phyloP scores from a whole-genome alignment of 2,329 filamentous ascomycete species.

The Ceratocystis ficicola region DNA sequence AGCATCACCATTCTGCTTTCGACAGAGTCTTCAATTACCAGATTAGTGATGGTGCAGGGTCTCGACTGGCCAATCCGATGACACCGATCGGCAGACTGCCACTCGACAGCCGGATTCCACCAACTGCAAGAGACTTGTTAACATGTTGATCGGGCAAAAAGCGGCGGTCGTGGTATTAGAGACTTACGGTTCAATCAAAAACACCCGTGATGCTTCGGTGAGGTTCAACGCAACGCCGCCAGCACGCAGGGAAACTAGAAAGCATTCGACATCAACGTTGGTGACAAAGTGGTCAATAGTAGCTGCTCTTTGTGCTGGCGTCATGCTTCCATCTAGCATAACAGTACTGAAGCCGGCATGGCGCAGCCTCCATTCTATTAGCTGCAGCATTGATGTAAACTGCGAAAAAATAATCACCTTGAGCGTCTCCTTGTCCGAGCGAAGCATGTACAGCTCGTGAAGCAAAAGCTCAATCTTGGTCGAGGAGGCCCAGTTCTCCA shows the following conservation, averaged over 20 bases:
- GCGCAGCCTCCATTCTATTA: slow-evolving; percentile 92
- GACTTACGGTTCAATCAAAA: slow-evolving; percentile 87
- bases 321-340: slow-evolving; percentile 97
- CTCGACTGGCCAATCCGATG: slow-evolving; percentile 93
- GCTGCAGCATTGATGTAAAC: slow-evolving; percentile 92
- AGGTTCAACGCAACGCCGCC: slow-evolving; percentile 91
- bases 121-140: slow-evolving; percentile 44
- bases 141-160: background rate
- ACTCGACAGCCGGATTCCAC: slow-evolving; percentile 99
- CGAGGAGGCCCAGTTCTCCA: slow-evolving; percentile 97
- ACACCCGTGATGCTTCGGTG: slow-evolving; percentile 87
- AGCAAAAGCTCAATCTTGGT: slow-evolving; percentile 96
- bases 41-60: slow-evolving; percentile 83
- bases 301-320: slow-evolving; percentile 78
- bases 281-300: slow-evolving; percentile 96
- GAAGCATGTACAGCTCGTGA: slow-evolving; percentile 82
- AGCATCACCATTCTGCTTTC: slow-evolving; percentile 90
- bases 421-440: slow-evolving; percentile 82
- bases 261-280: slow-evolving; percentile 86
- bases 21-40: slow-evolving; percentile 94
- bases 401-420: slow-evolving; percentile 98
- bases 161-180: background rate
- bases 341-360: slow-evolving; percentile 96
- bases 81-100: slow-evolving; percentile 89
- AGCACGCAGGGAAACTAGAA: slow-evolving; percentile 89